Evolutionary conservation across 2,329 filamentous ascomycete species (phyloP), one percentile per base, ranked within the genome.

Genomic region (Fusarium verrucosum): DNA sequence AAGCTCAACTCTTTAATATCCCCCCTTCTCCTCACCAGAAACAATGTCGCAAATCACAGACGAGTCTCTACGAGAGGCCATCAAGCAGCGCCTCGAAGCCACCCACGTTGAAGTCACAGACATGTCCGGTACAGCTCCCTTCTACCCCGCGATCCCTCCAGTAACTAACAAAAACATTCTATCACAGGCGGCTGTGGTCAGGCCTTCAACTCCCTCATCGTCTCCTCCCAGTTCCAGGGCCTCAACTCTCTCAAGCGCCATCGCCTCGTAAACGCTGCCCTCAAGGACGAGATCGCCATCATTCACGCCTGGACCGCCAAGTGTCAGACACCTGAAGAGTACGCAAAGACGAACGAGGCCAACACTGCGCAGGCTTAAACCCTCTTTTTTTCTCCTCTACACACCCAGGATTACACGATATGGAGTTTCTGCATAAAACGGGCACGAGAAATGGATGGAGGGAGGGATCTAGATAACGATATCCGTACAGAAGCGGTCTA

Each of bases 271-370:
- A 97, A 97, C 78, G 85, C 85, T 16, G 88, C 88, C 7, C 82
- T 97, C 70, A 94, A 93, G 80, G 86, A 89, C 42, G 93, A 97
- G 80, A 96, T 97, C 75, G 91, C 92, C 16, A 87, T 86, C 66
- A 96, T 97, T 70, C 94, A 97, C 81, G 94, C 94, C 35, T 97
- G 94, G 94, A 96, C 92, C 53, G 92, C 93, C 25, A 96, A 93
- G 79, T 97, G 94, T 77, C 91, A 93, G 80, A 97, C 94, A 10
- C 92, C 92, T 1, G 92, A 93, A 72, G 92, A 97, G 81, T 96
- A 91, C 88, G 87, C 92, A 79, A 76, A 74, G 70, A 77, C 76
- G 22, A 62, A 45, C 23, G 57, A 50, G 25, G 51, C 66, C 26
- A 51, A 36, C 43, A 57, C 68, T 22, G 46, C 60, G 28, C 44